Evolutionary conservation across 768 basidiomycete genomes (phyloP).

Genomic region (Rhodosporidiobolus odoratus): DNA sequence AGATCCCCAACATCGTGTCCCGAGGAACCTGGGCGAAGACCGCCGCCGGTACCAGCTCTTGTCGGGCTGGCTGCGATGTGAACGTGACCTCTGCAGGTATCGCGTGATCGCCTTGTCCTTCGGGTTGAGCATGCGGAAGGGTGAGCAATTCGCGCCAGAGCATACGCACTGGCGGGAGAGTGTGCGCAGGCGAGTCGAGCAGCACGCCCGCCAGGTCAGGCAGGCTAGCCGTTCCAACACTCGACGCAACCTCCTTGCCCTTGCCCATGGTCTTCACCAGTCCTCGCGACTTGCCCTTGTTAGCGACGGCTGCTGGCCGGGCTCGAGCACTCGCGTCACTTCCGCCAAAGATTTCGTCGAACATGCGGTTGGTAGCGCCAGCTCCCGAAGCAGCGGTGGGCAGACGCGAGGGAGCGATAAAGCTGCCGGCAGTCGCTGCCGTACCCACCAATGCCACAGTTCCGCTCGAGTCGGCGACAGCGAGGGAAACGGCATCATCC

Average conservation of each 20-base stretch:
- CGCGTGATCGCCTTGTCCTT: neutral
- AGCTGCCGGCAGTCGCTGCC: constrained; percentile 38
- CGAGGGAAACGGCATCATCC: constrained; percentile 54
- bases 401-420: constrained; percentile 16
- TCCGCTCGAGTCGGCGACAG: constrained; percentile 66
- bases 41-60: neutral
- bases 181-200: constrained; percentile 30
- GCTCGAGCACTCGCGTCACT: constrained; percentile 12
- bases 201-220: neutral
- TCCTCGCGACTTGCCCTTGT: constrained; percentile 7
- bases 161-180: constrained; percentile 25
- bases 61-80: neutral
- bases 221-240: neutral
- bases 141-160: constrained; percentile 23
- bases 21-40: neutral
- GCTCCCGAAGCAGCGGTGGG: constrained; percentile 10
- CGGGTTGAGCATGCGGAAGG: neutral
- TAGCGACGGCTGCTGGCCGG: too few relatives aligned
- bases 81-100: neutral
- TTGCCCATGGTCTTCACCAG: neutral
- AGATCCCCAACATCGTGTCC: neutral
- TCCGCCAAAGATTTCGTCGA: constrained; percentile 41
- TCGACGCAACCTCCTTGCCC: neutral
- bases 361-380: constrained; percentile 13
- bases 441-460: constrained; percentile 67